Evolutionary conservation across 441 rosid genomes (phyloP), one percentile per base, ranked within the genome.

Genomic region (Gossypium trilobum): DNA sequence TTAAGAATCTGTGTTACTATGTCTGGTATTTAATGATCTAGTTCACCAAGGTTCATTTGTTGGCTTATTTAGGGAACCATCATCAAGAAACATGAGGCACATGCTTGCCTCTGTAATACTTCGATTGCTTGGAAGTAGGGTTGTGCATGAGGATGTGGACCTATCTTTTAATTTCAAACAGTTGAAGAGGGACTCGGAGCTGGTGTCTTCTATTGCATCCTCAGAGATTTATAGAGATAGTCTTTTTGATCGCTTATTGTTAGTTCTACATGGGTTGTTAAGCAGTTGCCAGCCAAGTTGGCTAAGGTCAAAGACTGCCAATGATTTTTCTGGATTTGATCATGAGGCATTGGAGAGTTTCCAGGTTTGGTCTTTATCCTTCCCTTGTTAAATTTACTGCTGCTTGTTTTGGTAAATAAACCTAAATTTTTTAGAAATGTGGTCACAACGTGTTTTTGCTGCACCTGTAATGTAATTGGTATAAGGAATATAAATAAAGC

Each of bases 41-140:
- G 22, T 69, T 54, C 19, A 20, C 39, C 56, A 51, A 54, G 22
- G 17, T 48, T 77, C 16, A n/a, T 71, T 22, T 78, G 55, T 63
- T 78, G 42, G 51, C 63, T 17, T 76, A 72, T 57, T 58, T 86
- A 96, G 99, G 85, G 99, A 93, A 79, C 87, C 96, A 68, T 87
- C 93, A 1, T 85, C 87, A 59, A 83, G 88, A 77, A 91, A 87
- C 86, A 82, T 89, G 86, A 91, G 92, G 82, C 86, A 86, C 69
- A 74, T 85, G 87, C 98, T 96, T 86, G 96, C 98, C 33, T 72
- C 90, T 76, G 96, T 91, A 66, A 83, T 96, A 65, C 91, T 93
- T 77, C 92, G 93, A 72, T 84, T 96, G 58, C 97, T 93, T 73
- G 99, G 97, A 55, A 88, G 88, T 78, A 85, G 96, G 72, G 88